A percentile compares a stretch with the other conserved stretches of the same genome.
Evolutionary conservation across 352 stramenopile species (phyloP).

Genomic region (Phytopythium sindhum): DNA sequence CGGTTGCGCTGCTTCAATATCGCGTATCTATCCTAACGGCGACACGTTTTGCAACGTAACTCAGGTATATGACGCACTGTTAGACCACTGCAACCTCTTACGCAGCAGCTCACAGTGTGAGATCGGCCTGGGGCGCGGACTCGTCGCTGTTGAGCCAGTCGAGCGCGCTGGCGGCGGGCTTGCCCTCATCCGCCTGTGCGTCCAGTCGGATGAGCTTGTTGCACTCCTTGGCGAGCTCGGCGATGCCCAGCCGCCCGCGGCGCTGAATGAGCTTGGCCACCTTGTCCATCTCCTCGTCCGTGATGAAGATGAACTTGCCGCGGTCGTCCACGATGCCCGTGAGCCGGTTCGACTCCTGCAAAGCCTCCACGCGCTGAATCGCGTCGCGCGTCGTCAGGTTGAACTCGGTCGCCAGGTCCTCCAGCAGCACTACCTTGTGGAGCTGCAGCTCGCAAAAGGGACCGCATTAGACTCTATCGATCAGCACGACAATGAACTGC

Average conservation of each 20-base stretch:
- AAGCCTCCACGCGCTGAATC: conserved; percentile 54
- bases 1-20: conserved; percentile 5
- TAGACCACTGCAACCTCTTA: no score
- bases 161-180: conserved; percentile 33
- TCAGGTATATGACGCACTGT: no score
- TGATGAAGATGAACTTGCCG: conserved; percentile 83
- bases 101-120: conserved; percentile 3
- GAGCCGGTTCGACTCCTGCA: conserved; percentile 54
- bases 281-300: conserved; percentile 72
- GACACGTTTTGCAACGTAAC: no score
- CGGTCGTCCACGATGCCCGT: conserved; percentile 76
- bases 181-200: conserved; percentile 23
- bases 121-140: neutral
- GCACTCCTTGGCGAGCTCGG: conserved; percentile 70
- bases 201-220: conserved; percentile 76
- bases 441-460: conserved; percentile 25
- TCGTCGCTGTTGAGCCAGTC: conserved; percentile 39
- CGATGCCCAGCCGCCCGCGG: conserved; percentile 56
- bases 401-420: conserved; percentile 69
- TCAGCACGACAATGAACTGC: neutral
- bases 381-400: conserved; percentile 62
- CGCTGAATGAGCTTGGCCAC: conserved; percentile 68
- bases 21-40: no score
- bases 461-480: neutral
- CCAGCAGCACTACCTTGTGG: conserved; percentile 73